Evolutionary conservation across 257 asterid species (phyloP), one percentile per base, ranked within the genome.

Genomic region (Solanum clarkiae): DNA sequence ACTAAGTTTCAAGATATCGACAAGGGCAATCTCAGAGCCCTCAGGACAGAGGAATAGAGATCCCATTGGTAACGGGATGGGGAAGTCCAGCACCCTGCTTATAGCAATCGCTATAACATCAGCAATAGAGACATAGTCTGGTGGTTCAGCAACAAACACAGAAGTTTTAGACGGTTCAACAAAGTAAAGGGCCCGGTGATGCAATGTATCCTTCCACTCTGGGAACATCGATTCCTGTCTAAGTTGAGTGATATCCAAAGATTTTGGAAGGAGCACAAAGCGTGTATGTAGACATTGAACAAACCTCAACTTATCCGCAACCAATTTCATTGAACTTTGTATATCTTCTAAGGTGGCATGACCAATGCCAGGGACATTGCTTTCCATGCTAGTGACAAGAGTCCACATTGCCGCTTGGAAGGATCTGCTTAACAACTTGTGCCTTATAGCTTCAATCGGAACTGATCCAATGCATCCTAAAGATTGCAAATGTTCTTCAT

Each of bases 371-470:
- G 93, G 89, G 90, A 84, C 84, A 44, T 87, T 87, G 82, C 90
- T 88, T 65, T 90, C 88, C 85, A 90, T 45, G 69, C 89, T 92
- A 77, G 83, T 81, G 80, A 91, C 85, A 80, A 92, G 85, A 90
- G 91, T 91, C 95, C 96, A 93, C 65, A 95, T 93, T 10, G 98
- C 94, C 84, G 87, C 92, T 87, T 94, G 99, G 88, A 95, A 95
- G 80, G 99, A 92, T 86, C 88, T 90, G 87, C 93, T 93, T 84
- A 83, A 88, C 65, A 95, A 86, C 86, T 89, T 95, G 83, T 88
- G 90, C 86, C 85, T 90, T 86, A 95, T 86, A 86, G 90, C 86
- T 66, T 90, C 91, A 84, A 93, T 85, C 86, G 95, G 86, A 84
- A 93, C 88, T 81, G 95, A 86, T 77, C 94, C 92, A 86, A 95